Conservation (phyloP, 345 rosid species). For the Lepidium africanum region DNA sequence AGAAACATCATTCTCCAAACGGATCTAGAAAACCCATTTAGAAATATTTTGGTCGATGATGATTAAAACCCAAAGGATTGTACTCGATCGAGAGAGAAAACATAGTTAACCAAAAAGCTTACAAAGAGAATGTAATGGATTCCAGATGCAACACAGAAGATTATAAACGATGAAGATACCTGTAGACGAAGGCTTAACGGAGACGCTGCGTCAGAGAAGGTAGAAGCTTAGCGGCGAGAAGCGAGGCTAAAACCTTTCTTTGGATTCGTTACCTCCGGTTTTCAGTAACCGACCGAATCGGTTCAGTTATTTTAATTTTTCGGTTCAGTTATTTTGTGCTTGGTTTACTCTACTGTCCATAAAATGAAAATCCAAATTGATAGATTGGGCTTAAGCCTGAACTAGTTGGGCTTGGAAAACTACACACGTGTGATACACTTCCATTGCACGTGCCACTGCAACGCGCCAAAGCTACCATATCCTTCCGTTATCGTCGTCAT, state of each 20-base stretch:
- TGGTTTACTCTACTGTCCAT: too few relatives aligned
- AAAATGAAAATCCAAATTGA: too few relatives aligned
- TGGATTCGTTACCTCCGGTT: neutral
- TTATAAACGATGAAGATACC: neutral
- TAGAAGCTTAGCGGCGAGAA: conserved; percentile 1
- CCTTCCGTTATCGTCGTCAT: conserved; percentile 31
- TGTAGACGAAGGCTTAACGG: neutral
- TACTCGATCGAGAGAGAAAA: neutral
- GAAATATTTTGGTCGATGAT: neutral
- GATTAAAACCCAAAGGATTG: neutral
- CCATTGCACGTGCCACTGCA: conserved; percentile 6
- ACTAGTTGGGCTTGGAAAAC: neutral
- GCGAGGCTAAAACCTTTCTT: neutral
- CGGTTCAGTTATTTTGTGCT: neutral
- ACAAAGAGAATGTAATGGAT: neutral
- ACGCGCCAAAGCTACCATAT: conserved; percentile 32
- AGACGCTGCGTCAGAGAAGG: neutral
- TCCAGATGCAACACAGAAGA: neutral
- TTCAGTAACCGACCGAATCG: neutral
- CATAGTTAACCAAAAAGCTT: neutral
- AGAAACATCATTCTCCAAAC: conserved; percentile 4
- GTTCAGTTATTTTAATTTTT: too few relatives aligned
- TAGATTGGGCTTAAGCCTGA: neutral
- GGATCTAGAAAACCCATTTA: neutral
- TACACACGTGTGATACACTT: neutral